Evolutionary conservation across 176 grass and related monocot species (phyloP), one percentile per base, ranked within the genome.

Genomic region (Eleusine coracana): DNA sequence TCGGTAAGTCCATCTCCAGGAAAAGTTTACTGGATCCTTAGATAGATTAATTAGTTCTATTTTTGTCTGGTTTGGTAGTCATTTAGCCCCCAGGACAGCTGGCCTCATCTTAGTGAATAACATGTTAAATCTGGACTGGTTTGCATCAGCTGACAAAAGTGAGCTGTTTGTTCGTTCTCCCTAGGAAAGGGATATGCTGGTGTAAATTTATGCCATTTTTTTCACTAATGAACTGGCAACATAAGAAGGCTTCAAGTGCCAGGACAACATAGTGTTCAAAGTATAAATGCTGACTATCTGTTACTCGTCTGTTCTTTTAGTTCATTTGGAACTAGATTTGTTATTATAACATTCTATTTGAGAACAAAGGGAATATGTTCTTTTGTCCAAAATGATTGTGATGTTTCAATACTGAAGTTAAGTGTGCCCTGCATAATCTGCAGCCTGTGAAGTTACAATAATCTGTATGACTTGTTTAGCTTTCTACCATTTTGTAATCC

Each of bases 1-100:
- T 83, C 46, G 71, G 96, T 99, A 96, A 87, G 88, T 86, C 39
- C 49, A 65, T 78, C 20, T 68, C 78, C 61, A 74, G 50, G 68
- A 71, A 10, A 59, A 65, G 41, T 28, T 20, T 55, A 18, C 5
- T 55, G 52, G 17, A 55, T 55, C 17, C 52, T 20, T 55, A 55
- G 52, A 55, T 18, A 55, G 18, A 20, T 54, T 16, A 54, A 16
- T 54, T 54, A 17, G 51, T 16, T 54, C 4, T 18, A 18, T 54
- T 54, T 54, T 46, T 48, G 21, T 10, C 21, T 3, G 58, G 48
- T 82, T 52, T 20, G 13, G 21, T 11, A 52, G 42, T 60, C 44
- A 42, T 52, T 41, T 15, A 62, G 13, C 14, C 6, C n/a, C 1
- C 44, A 75, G 17, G 36, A 44, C 20, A 59, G 59, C 48, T 82